These are phyloP conservation scores for Diaporthe batatas DNA, from an alignment of 2,329 filamentous ascomycete genomes.

Conservation along the genomic window DNA sequence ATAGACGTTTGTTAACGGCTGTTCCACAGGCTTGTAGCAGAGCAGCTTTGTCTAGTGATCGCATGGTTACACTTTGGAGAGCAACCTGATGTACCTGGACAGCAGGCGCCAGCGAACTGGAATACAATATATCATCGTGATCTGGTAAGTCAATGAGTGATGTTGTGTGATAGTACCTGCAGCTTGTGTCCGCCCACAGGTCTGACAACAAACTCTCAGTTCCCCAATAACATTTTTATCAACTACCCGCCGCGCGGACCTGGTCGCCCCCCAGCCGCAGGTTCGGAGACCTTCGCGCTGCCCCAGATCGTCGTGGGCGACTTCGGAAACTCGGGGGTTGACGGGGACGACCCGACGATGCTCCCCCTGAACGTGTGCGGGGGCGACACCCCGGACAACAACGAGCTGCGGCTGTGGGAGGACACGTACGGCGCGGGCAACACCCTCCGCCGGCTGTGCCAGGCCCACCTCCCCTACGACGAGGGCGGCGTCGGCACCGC, in stretches of 20 bases:
- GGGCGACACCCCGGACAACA: neutral
- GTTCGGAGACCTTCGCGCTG: neutral
- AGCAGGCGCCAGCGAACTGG: neutral
- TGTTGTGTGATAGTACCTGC: too few relatives aligned
- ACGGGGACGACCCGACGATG: neutral
- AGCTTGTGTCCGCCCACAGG: neutral
- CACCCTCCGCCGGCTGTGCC: constrained; percentile 1
- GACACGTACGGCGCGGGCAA: neutral
- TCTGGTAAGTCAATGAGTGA: neutral
- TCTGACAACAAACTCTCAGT: neutral
- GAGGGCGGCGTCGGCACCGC: neutral
- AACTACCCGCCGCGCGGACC: neutral
- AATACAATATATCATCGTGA: constrained; percentile 5
- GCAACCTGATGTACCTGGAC: neutral
- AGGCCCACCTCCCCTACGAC: neutral
- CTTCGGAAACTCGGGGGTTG: neutral
- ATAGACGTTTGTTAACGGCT: neutral
- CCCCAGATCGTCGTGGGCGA: constrained; percentile 15
- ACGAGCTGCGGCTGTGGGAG: neutral
- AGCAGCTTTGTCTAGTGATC: constrained; percentile 25
- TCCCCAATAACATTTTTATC: constrained; percentile 6
- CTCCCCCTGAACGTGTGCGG: neutral
- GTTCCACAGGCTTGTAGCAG: constrained; percentile 5
- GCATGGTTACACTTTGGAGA: constrained; percentile 21
- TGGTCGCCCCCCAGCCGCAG: neutral